phyloP scores from a whole-genome alignment of 139 green algal species.

The Microglena sp. region DNA sequence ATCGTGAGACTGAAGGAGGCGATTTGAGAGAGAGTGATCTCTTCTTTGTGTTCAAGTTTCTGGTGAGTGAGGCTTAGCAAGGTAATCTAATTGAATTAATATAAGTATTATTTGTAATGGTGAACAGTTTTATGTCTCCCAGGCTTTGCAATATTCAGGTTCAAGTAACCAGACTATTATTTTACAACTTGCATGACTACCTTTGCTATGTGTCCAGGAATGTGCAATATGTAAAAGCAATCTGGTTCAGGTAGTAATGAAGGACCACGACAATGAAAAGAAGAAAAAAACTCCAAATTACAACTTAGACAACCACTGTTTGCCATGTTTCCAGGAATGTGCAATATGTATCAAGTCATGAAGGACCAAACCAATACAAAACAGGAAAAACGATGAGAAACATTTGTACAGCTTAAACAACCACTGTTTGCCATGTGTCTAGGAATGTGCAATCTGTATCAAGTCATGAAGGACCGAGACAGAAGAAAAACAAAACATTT shows the following conservation, averaged over 20 bases:
- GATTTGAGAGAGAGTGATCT: no score
- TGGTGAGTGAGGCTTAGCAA: no score
- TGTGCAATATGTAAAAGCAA: not conserved
- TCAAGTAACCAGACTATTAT: not conserved
- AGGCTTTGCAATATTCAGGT: no score
- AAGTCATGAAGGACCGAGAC: slow-evolving; percentile 36
- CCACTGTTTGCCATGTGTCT: not conserved
- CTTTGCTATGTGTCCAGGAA: not conserved
- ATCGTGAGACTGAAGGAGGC: slow-evolving; percentile 90
- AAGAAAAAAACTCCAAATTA: no score
- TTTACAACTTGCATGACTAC: not conserved
- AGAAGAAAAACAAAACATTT: no score
- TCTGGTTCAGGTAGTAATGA: not conserved
- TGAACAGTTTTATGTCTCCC: no score
- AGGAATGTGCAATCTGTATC: slow-evolving; percentile 76
- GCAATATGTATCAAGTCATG: slow-evolving; percentile 84
- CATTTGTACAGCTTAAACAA: not conserved
- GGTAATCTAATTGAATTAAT: no score
- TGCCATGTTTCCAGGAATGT: slow-evolving; percentile 8
- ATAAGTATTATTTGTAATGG: no score
- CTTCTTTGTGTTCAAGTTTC: slow-evolving; percentile 94
- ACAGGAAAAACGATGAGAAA: no score
- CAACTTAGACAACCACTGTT: not conserved
- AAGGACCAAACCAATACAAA: no score
- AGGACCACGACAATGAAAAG: no score